Base-by-base conservation (phyloP, 257 asterid genomes). In the Anisodus acutangulus region DNA sequence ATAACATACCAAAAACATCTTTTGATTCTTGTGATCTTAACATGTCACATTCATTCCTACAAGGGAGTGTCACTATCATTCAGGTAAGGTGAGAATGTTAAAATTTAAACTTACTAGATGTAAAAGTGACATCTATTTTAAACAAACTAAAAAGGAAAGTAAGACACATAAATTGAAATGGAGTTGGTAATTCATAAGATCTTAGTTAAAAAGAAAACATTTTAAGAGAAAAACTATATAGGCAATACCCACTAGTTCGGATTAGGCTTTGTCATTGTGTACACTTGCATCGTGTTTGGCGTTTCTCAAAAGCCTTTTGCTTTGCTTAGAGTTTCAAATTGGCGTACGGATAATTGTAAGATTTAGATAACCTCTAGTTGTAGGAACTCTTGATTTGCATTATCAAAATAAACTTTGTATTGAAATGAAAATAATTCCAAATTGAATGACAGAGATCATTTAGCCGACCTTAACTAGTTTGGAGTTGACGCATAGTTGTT, bases 321-420 rank as follows among this genome's bases (percentile, higher is more conserved):
- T 74, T 74, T 74, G 80, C 62, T 74, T 74, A 74, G 17, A 13
- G 80, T 72, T 41, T 69, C 41, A 35, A 39, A 22, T 74, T 49
- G 3, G 22, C 7, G 11, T 74, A 49, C 3, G 1, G n/a, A 74
- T 49, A 74, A 74, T 3, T 51, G 45, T 22, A 12, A 51, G 45
- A 74, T 22, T 49, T 6, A 55, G 3, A 47, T 47, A 47, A 6
- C n/a, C 22, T 6, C 22, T 22, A 22, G 81, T 74, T 22, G 62
- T 35, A 47, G 51, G 15, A 15, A 68, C 76, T 39, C 76, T 37
- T 15, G 12, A 37, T 51, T 49, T 49, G 60, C 26, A 22, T 22
- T 74, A 43, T 74, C 43, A 7, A 51, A 9, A 71, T 11, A 71
- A 71, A 71, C 5, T 45, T 74, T 74, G 43, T 37, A 74, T 1